Percentiles rank a stretch among this genome's conserved stretches.
These are phyloP conservation scores for Lecanicillium sp. DNA, from an alignment of 2,329 filamentous ascomycete species.

Conservation along the genomic window DNA sequence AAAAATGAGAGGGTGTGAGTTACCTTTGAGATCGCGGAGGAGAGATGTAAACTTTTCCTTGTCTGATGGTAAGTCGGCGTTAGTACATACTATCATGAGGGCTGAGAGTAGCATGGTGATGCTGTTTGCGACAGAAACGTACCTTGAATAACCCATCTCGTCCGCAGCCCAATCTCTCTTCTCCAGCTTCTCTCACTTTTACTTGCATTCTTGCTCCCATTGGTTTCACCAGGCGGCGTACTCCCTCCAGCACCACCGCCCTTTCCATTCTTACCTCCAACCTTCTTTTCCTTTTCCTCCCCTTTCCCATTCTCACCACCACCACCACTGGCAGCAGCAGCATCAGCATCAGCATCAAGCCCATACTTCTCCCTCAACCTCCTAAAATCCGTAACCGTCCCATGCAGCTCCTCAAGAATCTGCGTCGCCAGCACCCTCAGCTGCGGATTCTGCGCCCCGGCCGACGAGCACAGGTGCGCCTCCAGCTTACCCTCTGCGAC, in stretches of 20 bases:
- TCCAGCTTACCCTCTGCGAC: slow-evolving; percentile 36
- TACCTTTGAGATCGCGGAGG: slow-evolving; percentile 32
- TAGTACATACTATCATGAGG: too few relatives aligned
- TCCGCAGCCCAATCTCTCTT: slow-evolving; percentile 24
- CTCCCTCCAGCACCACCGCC: background rate
- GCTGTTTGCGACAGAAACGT: slow-evolving; percentile 10
- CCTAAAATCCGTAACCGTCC: slow-evolving; percentile 34
- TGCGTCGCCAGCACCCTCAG: slow-evolving; percentile 30
- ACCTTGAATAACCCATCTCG: slow-evolving; percentile 36
- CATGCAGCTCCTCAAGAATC: slow-evolving; percentile 33
- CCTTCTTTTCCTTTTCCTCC: slow-evolving; percentile 10
- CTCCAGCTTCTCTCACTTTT: slow-evolving; percentile 22
- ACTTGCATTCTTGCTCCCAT: slow-evolving; percentile 12
- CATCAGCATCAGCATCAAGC: slow-evolving; percentile 21
- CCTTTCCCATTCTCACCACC: slow-evolving; percentile 14
- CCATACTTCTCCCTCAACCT: slow-evolving; percentile 34
- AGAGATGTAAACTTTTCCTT: slow-evolving; percentile 35
- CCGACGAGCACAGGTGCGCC: slow-evolving; percentile 22
- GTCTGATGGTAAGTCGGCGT: slow-evolving; percentile 18
- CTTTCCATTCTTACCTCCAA: slow-evolving; percentile 9
- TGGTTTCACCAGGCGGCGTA: background rate
- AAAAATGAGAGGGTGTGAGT: background rate
- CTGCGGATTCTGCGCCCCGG: slow-evolving; percentile 22
- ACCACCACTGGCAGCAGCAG: slow-evolving; percentile 1
- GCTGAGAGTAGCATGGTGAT: background rate